phyloP scores from a whole-genome alignment of 345 rosid species.

The Nephelium lappaceum region DNA sequence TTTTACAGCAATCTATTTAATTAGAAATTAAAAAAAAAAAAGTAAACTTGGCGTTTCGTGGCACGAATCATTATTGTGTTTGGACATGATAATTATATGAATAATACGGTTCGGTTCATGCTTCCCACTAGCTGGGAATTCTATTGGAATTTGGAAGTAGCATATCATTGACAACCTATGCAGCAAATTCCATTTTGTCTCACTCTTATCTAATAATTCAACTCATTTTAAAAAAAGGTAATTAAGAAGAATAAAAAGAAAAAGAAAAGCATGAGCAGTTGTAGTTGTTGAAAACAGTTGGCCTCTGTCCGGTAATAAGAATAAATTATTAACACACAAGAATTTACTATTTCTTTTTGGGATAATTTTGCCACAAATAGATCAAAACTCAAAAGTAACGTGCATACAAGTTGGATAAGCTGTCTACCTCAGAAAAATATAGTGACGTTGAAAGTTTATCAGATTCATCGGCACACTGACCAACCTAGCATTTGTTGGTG shows the following conservation, averaged over 20 bases:
- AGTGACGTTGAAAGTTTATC: background rate
- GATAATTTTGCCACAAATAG: background rate
- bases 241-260: background rate
- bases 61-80: background rate
- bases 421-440: background rate
- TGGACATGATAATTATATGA: background rate
- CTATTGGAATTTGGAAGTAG: background rate
- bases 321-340: background rate
- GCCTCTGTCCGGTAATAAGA: background rate
- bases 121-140: background rate
- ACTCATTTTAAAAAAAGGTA: background rate
- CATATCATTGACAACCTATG: background rate
- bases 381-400: background rate
- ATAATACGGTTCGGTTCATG: background rate
- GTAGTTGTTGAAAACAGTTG: constrained; percentile 9
- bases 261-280: background rate
- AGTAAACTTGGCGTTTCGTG: background rate
- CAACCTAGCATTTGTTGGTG: no score
- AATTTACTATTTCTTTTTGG: no score
- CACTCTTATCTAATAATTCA: background rate
- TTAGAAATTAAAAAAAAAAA: background rate
- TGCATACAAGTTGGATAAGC: background rate
- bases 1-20: no score
- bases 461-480: background rate
- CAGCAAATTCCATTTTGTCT: background rate